Evolutionary conservation across 1,284 basidiomycete species (phyloP).

Genomic region (Ganoderma lingzhi): DNA sequence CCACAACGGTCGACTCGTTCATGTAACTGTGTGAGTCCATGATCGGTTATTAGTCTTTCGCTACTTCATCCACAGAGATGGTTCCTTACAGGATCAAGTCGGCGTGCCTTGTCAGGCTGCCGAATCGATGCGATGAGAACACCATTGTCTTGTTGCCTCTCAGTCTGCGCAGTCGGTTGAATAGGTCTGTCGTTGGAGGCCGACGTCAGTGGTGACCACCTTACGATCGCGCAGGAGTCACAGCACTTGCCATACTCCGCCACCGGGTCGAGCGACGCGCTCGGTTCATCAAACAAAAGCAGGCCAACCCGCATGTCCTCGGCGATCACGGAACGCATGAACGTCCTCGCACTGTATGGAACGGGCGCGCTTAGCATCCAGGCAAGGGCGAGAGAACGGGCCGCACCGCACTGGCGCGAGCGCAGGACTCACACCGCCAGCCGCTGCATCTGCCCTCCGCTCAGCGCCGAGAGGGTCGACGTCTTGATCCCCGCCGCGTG

Average conservation of each 20-base stretch:
- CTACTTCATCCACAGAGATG: neutral
- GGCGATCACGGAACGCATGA: neutral
- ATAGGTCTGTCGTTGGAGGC: constrained; percentile 53
- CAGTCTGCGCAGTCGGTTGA: constrained; percentile 57
- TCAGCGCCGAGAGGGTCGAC: constrained; percentile 48
- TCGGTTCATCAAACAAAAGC: neutral
- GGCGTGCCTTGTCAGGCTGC: constrained; percentile 68
- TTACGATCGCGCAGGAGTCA: neutral
- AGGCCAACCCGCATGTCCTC: neutral
- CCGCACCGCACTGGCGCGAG: no score
- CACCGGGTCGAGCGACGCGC: constrained; percentile 46
- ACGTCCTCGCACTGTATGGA: neutral
- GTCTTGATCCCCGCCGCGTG: constrained; percentile 50
- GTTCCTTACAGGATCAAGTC: constrained; percentile 63
- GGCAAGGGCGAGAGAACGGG: neutral
- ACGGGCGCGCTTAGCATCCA: neutral
- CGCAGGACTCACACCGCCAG: neutral
- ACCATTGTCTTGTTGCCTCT: constrained; percentile 70
- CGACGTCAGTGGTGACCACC: neutral
- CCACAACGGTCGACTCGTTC: constrained; percentile 61
- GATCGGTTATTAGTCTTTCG: neutral
- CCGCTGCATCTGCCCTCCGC: constrained; percentile 75
- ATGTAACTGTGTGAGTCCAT: constrained; percentile 48
- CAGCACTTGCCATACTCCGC: constrained; percentile 67
- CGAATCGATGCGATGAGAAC: constrained; percentile 76